Conservation (phyloP, 768 basidiomycete species). For the Mycena filopes region DNA sequence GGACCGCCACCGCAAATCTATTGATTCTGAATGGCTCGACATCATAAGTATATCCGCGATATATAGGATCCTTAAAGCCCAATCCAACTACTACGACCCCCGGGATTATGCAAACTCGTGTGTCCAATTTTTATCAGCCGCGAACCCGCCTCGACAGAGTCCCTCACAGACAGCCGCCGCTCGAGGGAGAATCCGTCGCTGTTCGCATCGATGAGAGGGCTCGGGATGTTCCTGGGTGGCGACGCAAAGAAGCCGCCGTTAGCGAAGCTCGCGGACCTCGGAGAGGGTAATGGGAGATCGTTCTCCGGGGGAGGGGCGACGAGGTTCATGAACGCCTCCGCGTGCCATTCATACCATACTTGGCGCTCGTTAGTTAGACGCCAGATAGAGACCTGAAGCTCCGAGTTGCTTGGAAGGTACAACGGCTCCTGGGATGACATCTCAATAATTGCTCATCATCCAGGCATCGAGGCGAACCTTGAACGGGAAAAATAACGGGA, state of each 20-base stretch:
- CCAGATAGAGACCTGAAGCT: slow-evolving; percentile 95
- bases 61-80: slow-evolving; percentile 60
- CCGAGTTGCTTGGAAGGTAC: slow-evolving; percentile 92
- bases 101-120: slow-evolving; percentile 91
- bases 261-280: slow-evolving; percentile 32
- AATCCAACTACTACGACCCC: slow-evolving; percentile 93
- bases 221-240: slow-evolving; percentile 52
- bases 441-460: slow-evolving; percentile 4
- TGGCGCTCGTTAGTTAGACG: slow-evolving; percentile 87
- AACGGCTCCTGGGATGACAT: slow-evolving; percentile 78
- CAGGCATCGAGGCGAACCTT: slow-evolving; percentile 62
- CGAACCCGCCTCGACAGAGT: slow-evolving; percentile 37
- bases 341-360: slow-evolving; percentile 99
- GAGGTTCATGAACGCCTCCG: slow-evolving; percentile 88
- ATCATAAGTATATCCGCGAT: slow-evolving; percentile 15
- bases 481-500: slow-evolving; percentile 96
- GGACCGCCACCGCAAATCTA: not conserved
- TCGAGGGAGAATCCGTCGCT: slow-evolving; percentile 9
- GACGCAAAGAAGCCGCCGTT: slow-evolving; percentile 30
- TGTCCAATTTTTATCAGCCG: slow-evolving; percentile 92
- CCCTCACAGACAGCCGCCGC: slow-evolving; percentile 22
- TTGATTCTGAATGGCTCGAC: not conserved
- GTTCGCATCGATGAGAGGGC: slow-evolving; percentile 74
- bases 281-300: slow-evolving; percentile 41
- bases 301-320: slow-evolving; percentile 47